A percentile compares a stretch with the other conserved stretches of the same genome.
These are phyloP conservation scores for Cercospora sp. DNA, from an alignment of 2,329 filamentous ascomycete genomes.

Conservation along the genomic window DNA sequence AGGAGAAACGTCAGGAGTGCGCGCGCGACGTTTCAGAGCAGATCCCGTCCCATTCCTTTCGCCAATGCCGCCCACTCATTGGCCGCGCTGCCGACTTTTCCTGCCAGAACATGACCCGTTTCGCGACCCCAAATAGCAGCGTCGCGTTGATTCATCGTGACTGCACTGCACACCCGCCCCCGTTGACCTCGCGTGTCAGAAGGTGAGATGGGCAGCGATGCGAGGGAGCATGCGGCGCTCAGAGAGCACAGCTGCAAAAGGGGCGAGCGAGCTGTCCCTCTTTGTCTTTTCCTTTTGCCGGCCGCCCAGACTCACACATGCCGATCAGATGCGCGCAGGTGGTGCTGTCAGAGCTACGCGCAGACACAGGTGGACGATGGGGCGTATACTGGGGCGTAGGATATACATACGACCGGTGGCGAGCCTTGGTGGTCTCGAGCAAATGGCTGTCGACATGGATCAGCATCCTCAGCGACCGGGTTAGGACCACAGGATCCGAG, in stretches of 20 bases:
- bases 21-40: neutral
- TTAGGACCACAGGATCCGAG: neutral
- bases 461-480: neutral
- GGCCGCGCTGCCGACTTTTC: neutral
- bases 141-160: neutral
- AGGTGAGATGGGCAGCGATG: neutral
- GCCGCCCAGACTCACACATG: neutral
- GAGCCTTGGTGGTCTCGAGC: conserved; percentile 5
- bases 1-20: neutral
- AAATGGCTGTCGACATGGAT: conserved; percentile 5
- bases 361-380: neutral
- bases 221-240: neutral
- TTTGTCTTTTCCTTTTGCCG: neutral
- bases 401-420: conserved; percentile 10
- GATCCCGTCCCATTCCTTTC: neutral
- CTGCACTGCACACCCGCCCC: neutral
- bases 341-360: neutral
- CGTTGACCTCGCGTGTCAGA: neutral
- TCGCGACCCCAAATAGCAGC: neutral
- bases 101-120: neutral
- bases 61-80: neutral
- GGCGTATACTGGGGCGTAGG: neutral
- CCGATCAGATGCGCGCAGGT: neutral
- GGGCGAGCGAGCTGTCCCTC: neutral
- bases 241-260: neutral